Conservation (phyloP, 2,329 filamentous ascomycete genomes). For the Pseudogymnoascus sp. region DNA sequence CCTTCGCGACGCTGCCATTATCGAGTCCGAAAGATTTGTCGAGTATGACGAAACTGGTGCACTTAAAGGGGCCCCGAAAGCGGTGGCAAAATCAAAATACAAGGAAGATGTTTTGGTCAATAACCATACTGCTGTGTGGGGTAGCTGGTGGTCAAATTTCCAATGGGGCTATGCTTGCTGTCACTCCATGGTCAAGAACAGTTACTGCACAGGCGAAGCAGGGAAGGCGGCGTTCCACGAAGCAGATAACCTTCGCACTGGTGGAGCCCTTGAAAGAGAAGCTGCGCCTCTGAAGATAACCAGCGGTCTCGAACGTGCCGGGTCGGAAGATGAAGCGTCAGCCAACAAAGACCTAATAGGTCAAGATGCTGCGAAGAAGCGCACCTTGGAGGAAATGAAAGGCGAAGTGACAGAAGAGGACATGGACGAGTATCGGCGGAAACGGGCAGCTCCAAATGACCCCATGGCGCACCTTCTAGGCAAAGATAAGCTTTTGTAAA, state of each 20-base stretch:
- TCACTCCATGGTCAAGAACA: constrained; percentile 89
- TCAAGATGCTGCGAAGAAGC: constrained; percentile 49
- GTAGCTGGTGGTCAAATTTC: constrained; percentile 95
- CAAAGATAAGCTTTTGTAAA: constrained; percentile 56
- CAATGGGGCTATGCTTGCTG: constrained; percentile 96
- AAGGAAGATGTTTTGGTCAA: constrained; percentile 78
- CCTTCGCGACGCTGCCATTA: constrained; percentile 60
- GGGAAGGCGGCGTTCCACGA: constrained; percentile 76
- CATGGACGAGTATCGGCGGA: constrained; percentile 76
- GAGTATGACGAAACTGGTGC: constrained; percentile 89
- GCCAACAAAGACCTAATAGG: constrained; percentile 19
- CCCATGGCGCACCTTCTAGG: constrained; percentile 80
- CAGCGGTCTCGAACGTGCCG: constrained; percentile 9
- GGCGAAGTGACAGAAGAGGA: constrained; percentile 74
- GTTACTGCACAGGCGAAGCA: constrained; percentile 90
- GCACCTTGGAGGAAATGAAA: constrained; percentile 71
- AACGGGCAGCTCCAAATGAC: constrained; percentile 66
- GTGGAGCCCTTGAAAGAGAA: constrained; percentile 33
- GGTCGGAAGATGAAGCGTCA: constrained; percentile 18
- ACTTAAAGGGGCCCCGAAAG: constrained; percentile 79
- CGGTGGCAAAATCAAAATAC: constrained; percentile 80
- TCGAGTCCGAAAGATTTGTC: constrained; percentile 78
- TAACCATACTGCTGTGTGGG: constrained; percentile 91
- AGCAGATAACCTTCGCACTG: constrained; percentile 52
- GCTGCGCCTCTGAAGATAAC: constrained; percentile 23